Percentiles rank a stretch among this genome's conserved stretches.
These are phyloP conservation scores for Podospora conica DNA, from an alignment of 495 filamentous ascomycete species.

Conservation along the genomic window DNA sequence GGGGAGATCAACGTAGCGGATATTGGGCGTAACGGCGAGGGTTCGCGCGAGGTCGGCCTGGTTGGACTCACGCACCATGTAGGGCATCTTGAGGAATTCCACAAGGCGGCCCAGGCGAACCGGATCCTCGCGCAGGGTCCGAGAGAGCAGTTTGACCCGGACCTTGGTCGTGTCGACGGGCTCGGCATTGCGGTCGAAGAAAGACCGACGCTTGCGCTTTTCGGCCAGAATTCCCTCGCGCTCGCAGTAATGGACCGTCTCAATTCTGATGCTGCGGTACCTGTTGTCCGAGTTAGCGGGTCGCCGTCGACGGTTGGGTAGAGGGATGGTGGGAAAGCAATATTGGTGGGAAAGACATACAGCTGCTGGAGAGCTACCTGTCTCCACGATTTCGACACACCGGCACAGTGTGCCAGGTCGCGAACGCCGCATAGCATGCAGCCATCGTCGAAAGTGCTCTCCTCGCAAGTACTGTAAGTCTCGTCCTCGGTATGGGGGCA, in stretches of 20 bases:
- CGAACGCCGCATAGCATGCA: slow-evolving; percentile 96
- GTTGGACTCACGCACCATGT: slow-evolving; percentile 88
- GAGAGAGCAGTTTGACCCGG: slow-evolving; percentile 70
- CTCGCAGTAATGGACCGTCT: slow-evolving; percentile 90
- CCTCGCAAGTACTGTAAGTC: slow-evolving; percentile 74
- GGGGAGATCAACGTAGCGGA: slow-evolving; percentile 87
- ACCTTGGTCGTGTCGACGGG: slow-evolving; percentile 70
- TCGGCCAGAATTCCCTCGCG: slow-evolving; percentile 73
- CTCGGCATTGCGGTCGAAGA: slow-evolving; percentile 67
- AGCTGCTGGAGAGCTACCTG: slow-evolving; percentile 48
- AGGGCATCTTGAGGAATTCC: slow-evolving; percentile 80
- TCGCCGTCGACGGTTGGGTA: slow-evolving; percentile 1
- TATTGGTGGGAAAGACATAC: too few species aligned
- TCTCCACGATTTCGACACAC: slow-evolving; percentile 70
- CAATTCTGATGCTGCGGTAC: slow-evolving; percentile 86
- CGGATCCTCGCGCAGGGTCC: slow-evolving; percentile 69
- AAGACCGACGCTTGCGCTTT: slow-evolving; percentile 66
- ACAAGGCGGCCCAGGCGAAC: slow-evolving; percentile 58
- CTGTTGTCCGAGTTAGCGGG: slow-evolving; percentile 35
- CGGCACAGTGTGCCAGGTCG: slow-evolving; percentile 74
- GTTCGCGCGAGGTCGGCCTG: slow-evolving; percentile 79
- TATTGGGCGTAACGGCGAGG: slow-evolving; percentile 75
- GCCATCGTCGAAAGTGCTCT: slow-evolving; percentile 71
- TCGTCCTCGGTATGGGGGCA: slow-evolving; percentile 78
- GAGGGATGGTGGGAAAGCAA: not conserved